Base-by-base conservation (phyloP, 108 stramenopile species). In the Skeletonema grethae region DNA sequence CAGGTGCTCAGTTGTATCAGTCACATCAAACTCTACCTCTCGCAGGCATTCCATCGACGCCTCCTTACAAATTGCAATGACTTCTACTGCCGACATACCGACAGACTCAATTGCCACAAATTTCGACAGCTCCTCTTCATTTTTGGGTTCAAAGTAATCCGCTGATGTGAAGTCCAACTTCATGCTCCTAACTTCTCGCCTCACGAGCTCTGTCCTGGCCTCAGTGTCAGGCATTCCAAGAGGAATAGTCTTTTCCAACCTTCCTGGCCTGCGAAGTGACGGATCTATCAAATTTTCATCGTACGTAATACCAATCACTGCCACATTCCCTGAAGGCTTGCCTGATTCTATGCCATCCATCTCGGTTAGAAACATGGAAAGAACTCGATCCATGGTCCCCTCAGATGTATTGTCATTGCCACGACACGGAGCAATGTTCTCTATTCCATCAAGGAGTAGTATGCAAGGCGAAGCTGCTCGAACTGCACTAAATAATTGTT, bases 321-420 rank as follows among this genome's bases (percentile, higher is more conserved):
- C 90, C 1, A 92, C 63, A 69, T 64, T 79, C 25, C 75, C 69
- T 32, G 72, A 48, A 28, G 18, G 56, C 16, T 45, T 46, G 11
- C 50, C 70, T 31, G 39, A 57, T 22, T 86, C 83, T 4, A 91
- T 88, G 9, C 94, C 94, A 77, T 95, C 94, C 80, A 95, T 71
- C 58, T 95, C 91, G 2, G 82, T 87, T 18, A 95, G 76, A 41
- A 95, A 77, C 16, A 92, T 95, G 5, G 92, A 91, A 13, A 95
- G 69, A 9, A 95, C 81, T 5, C 94, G 82, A 72, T 95, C 94
- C 88, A 95, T 91, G 7, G 94, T 93, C 36, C 94, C 94, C 43
- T 95, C 88, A 1, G 90, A 88, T 18, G 94, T 95, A 43, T 75
- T 87, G 70, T 95, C 91, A 65, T 93, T 87, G 18, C 94, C 91